phyloP scores from a whole-genome alignment of 1,284 basidiomycete genomes.

The Cutaneotrichosporon cyanovorans region DNA sequence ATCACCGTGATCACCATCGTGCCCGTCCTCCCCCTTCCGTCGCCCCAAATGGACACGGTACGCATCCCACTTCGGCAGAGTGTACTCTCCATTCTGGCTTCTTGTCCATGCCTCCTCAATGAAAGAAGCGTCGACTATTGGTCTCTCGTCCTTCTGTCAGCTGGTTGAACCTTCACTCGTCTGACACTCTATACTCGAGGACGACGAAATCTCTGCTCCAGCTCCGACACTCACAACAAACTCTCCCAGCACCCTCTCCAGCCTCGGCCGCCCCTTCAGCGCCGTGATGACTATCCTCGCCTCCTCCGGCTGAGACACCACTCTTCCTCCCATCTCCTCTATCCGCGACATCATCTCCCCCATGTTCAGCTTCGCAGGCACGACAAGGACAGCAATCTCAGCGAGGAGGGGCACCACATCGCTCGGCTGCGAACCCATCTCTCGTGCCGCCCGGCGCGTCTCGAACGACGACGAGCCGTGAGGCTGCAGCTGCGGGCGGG shows the following conservation, averaged over 20 bases:
- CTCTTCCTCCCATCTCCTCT: slow-evolving; percentile 36
- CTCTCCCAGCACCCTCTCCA: slow-evolving; percentile 24
- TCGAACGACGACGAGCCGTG: background rate
- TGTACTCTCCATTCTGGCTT: background rate
- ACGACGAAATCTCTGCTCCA: background rate
- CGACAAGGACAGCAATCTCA: slow-evolving; percentile 34
- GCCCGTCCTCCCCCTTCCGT: slow-evolving; percentile 4
- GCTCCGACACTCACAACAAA: slow-evolving; percentile 2
- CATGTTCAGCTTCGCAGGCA: slow-evolving; percentile 39
- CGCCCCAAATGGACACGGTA: slow-evolving; percentile 13
- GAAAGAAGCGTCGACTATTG: slow-evolving; percentile 26
- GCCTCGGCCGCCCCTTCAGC: slow-evolving; percentile 33
- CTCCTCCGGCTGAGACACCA: slow-evolving; percentile 17
- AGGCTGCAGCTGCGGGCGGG: background rate
- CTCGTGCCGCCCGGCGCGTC: background rate
- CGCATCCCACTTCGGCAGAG: slow-evolving; percentile 14
- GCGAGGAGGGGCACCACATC: slow-evolving; percentile 32
- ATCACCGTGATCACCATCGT: slow-evolving; percentile 1
- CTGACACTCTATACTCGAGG: too few species aligned
- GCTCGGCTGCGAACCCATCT: background rate
- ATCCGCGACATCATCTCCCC: slow-evolving; percentile 20
- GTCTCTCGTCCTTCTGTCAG: slow-evolving; percentile 18
- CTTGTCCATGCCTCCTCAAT: slow-evolving; percentile 26
- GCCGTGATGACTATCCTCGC: slow-evolving; percentile 33
- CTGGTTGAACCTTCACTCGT: too few species aligned